Conservation (phyloP, 371 early-diverging fungal species). For the Mortierella sp. region DNA sequence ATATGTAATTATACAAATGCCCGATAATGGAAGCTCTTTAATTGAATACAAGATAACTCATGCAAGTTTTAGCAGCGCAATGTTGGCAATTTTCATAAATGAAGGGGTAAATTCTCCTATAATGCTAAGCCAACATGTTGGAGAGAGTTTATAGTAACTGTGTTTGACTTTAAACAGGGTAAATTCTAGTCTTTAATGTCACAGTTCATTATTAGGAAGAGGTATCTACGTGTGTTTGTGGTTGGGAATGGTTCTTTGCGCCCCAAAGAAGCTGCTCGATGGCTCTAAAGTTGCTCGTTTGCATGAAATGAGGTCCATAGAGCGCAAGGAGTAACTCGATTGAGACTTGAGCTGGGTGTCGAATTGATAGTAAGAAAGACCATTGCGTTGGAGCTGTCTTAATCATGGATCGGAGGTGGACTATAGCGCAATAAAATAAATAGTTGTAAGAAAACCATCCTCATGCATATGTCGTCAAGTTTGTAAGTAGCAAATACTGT, state of each 20-base stretch:
- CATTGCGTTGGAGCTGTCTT: slow-evolving; percentile 43
- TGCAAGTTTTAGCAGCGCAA: too few relatives aligned
- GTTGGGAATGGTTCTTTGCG: slow-evolving; percentile 7
- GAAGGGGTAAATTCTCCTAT: too few relatives aligned
- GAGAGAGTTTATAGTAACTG: too few relatives aligned
- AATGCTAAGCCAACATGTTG: too few relatives aligned
- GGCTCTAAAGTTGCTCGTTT: slow-evolving; percentile 35
- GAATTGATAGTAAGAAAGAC: slow-evolving; percentile 48
- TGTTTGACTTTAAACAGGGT: too few relatives aligned
- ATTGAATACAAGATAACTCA: too few relatives aligned
- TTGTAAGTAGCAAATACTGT: background rate
- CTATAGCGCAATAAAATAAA: slow-evolving; percentile 10
- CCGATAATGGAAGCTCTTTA: too few relatives aligned
- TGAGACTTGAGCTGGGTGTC: slow-evolving; percentile 47
- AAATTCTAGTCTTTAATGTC: too few relatives aligned
- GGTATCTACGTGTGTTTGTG: background rate
- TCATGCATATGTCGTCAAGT: background rate
- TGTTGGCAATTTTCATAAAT: too few relatives aligned
- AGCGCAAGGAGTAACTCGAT: slow-evolving; percentile 38
- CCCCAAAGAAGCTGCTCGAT: slow-evolving; percentile 52
- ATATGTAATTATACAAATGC: too few relatives aligned
- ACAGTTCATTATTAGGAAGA: background rate
- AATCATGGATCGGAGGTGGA: slow-evolving; percentile 48
- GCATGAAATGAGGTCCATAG: slow-evolving; percentile 47
- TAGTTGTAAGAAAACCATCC: background rate